Conservation (phyloP, 352 stramenopile species). For the Phytophthora pseudosyringae region DNA sequence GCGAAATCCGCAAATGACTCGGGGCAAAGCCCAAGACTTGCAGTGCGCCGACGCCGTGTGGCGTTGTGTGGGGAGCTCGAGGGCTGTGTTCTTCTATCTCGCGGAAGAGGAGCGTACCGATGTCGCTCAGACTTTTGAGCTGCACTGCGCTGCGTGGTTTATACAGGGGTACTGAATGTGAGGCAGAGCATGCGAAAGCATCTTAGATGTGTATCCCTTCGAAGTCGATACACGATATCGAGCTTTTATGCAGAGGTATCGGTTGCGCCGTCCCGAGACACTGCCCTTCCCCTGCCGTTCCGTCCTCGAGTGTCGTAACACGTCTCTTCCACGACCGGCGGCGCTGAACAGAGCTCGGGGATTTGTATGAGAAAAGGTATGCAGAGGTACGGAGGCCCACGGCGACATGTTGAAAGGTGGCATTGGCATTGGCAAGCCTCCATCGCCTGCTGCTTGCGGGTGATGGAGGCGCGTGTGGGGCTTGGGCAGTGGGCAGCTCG, state of each 20-base stretch:
- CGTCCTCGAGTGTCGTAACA: conserved; percentile 44
- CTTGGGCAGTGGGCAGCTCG: background rate
- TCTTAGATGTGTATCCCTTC: too few relatives aligned
- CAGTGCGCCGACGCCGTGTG: conserved; percentile 7
- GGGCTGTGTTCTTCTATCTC: conserved; percentile 20
- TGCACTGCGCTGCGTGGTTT: too few relatives aligned
- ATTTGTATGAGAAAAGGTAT: conserved; percentile 45
- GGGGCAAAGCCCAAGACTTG: background rate
- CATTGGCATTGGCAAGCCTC: background rate
- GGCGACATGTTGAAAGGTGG: conserved; percentile 32
- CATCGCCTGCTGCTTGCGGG: conserved; percentile 21
- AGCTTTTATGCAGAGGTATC: too few relatives aligned
- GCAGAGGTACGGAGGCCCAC: conserved; percentile 24
- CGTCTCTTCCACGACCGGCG: conserved; percentile 36
- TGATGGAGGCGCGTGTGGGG: conserved; percentile 1
- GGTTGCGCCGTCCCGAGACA: background rate
- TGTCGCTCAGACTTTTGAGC: too few relatives aligned
- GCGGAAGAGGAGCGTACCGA: background rate
- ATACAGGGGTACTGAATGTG: too few relatives aligned
- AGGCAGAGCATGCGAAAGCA: too few relatives aligned
- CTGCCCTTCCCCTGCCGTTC: conserved; percentile 26
- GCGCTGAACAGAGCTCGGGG: conserved; percentile 19
- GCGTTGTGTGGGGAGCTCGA: conserved; percentile 6
- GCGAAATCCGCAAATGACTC: conserved; percentile 49
- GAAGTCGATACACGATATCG: too few relatives aligned